A percentile compares a stretch with the other conserved stretches of the same genome.
Evolutionary conservation across 306 rosid genomes (phyloP).

Genomic region (Cicer cuneatum): DNA sequence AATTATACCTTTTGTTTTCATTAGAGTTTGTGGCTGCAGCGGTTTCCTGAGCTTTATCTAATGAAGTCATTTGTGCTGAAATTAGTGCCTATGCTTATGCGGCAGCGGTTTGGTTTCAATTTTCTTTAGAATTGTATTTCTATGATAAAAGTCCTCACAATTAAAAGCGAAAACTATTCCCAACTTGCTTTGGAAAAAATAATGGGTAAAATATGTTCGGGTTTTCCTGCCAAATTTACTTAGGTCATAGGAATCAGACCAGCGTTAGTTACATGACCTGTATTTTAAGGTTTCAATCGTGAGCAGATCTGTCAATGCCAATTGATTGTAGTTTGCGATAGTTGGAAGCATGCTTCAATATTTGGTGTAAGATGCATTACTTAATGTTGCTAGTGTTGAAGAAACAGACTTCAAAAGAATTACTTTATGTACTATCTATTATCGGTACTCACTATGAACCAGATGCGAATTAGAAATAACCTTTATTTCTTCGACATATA

Average conservation of each 20-base stretch:
- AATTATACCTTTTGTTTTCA: slow-evolving; percentile 3
- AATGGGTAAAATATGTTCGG: slow-evolving; percentile 5
- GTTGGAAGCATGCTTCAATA: slow-evolving; percentile 32
- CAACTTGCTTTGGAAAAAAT: slow-evolving; percentile 26
- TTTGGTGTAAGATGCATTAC: slow-evolving; percentile 33
- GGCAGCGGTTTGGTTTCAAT: background rate
- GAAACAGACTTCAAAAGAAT: slow-evolving; percentile 9
- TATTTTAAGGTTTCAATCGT: slow-evolving; percentile 4
- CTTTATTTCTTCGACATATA: slow-evolving; percentile 19
- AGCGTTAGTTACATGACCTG: slow-evolving; percentile 19
- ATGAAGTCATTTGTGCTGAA: slow-evolving; percentile 13
- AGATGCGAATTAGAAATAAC: slow-evolving; percentile 20
- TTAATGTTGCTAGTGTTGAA: slow-evolving; percentile 26
- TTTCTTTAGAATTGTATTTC: slow-evolving; percentile 9
- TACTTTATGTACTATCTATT: slow-evolving; percentile 10
- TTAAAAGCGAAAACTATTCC: background rate
- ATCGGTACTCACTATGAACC: background rate
- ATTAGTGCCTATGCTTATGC: background rate
- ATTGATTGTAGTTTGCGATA: slow-evolving; percentile 25
- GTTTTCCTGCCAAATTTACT: slow-evolving; percentile 6
- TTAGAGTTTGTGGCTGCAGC: background rate
- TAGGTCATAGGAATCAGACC: slow-evolving; percentile 16
- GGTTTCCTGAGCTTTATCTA: background rate
- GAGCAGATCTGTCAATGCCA: background rate
- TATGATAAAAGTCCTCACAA: background rate